Conservation (phyloP, 805 yeast species). For the Brettanomyces bruxellensis region DNA sequence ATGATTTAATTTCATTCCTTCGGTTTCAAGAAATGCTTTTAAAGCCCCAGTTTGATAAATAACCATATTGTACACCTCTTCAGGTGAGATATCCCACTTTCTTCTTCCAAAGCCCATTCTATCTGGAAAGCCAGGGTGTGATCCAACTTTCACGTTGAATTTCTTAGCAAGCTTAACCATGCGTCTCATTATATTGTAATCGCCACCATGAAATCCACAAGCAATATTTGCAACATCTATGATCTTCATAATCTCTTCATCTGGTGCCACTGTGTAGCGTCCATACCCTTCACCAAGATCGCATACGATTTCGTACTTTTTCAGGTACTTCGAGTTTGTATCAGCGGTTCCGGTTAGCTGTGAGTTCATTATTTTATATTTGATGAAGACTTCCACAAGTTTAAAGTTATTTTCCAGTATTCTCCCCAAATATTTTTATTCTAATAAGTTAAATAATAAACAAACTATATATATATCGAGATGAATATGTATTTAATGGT, state of each 20-base stretch:
- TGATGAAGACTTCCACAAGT: too few species aligned
- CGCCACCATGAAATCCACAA: conserved; percentile 35
- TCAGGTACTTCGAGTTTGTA: conserved; percentile 15
- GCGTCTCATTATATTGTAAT: conserved; percentile 26
- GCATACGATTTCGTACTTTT: conserved; percentile 24
- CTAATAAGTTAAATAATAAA: too few species aligned
- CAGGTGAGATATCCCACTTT: conserved; percentile 26
- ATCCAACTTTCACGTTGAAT: conserved; percentile 27
- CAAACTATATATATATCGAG: too few species aligned
- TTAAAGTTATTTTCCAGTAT: too few species aligned
- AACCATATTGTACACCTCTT: conserved; percentile 27
- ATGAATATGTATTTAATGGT: too few species aligned
- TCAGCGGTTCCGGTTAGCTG: conserved; percentile 10
- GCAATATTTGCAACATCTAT: conserved; percentile 32
- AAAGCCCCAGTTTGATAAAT: conserved; percentile 32
- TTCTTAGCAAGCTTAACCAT: conserved; percentile 28
- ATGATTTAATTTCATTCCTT: conserved; percentile 25
- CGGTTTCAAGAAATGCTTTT: conserved; percentile 28
- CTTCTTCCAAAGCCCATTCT: conserved; percentile 32
- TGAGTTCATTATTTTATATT: neutral
- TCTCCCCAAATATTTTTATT: too few species aligned
- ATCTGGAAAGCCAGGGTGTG: conserved; percentile 33
- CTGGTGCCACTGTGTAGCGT: conserved; percentile 30
- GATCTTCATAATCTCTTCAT: conserved; percentile 30
- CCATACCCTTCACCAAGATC: conserved; percentile 33